Base-by-base conservation (phyloP, 371 early-diverging fungal genomes). In the Dichotomocladium elegans region DNA sequence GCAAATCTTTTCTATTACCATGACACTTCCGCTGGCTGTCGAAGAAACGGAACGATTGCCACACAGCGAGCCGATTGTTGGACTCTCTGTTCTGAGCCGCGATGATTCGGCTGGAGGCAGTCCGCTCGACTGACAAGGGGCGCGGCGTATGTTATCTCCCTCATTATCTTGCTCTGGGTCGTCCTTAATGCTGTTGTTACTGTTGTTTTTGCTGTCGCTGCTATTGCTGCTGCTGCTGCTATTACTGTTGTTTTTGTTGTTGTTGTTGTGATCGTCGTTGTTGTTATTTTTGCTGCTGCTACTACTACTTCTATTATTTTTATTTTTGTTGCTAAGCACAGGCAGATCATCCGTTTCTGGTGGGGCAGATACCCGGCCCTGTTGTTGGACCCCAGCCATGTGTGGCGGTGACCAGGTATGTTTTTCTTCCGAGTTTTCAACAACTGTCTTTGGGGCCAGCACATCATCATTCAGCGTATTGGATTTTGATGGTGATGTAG, bases 1-100 rank as follows among this genome's bases (percentile, higher is more conserved):
- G 0, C 10, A n/a, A 3, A 10, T 43, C 1, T 3, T 22, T 19
- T 17, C 11, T 26, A 15, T 45, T 53, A 53, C 53, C 34, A 53
- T 15, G 3, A 53, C 45, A 37, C 53, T 53, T 53, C 46, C 45
- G 15, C 37, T 31, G 30, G 53, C 45, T 3, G 53, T 53, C 1
- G 34, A 45, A 15, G 53, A 34, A 15, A 51, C 33, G 29, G 52
- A 51, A 24, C 52, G 41, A 21, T 51, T 41, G 15, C 52, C 43
- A 51, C 21, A 42, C 4, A 51, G 11, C 31, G 52, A 30, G 37
- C 37, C 37, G 21, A 37, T 15, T n/a, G 21, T 37, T 17, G n/a
- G n/a, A n/a, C n/a, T n/a, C n/a, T n/a, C n/a, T n/a, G n/a, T n/a
- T n/a, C n/a, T n/a, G n/a, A n/a, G n/a, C n/a, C n/a, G 21, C 21